Conservation (phyloP, 371 early-diverging fungal genomes). For the Smittium culicis region DNA sequence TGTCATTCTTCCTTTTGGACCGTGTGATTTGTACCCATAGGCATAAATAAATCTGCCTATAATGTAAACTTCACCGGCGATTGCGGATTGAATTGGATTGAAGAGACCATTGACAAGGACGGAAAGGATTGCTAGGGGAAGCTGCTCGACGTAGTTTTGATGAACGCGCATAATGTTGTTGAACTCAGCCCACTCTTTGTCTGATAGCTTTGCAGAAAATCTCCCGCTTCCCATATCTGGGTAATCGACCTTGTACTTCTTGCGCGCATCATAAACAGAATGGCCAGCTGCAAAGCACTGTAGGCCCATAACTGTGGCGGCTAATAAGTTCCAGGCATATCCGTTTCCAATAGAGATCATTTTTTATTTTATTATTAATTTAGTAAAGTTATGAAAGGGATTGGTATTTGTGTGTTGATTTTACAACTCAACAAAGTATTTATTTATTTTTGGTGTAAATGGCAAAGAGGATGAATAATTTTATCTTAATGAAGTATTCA, state of each 20-base stretch:
- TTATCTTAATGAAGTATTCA: too few species aligned
- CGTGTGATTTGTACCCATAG: conserved; percentile 23
- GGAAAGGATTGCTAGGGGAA: conserved; percentile 24
- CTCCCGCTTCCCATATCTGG: conserved; percentile 34
- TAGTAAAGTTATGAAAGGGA: too few species aligned
- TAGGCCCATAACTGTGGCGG: conserved; percentile 28
- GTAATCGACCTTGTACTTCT: conserved; percentile 18
- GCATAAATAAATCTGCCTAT: conserved; percentile 32
- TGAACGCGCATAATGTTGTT: conserved; percentile 30
- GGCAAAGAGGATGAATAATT: too few species aligned
- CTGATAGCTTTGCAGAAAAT: conserved; percentile 29
- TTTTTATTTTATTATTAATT: too few species aligned
- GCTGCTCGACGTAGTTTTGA: conserved; percentile 31
- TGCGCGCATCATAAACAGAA: conserved; percentile 22
- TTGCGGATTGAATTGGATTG: conserved; percentile 29
- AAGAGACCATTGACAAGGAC: conserved; percentile 31
- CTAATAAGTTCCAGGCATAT: conserved; percentile 28
- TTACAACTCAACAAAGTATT: too few species aligned
- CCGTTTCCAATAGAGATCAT: conserved; percentile 28
- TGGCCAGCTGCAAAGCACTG: conserved; percentile 20
- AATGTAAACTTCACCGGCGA: conserved; percentile 27
- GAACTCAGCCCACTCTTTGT: conserved; percentile 32
- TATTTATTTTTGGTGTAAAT: too few species aligned
- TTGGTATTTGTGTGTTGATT: too few species aligned
- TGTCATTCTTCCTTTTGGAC: conserved; percentile 27